phyloP scores from a whole-genome alignment of 1,284 basidiomycete species.

The Rugiboletus extremiorientalis region DNA sequence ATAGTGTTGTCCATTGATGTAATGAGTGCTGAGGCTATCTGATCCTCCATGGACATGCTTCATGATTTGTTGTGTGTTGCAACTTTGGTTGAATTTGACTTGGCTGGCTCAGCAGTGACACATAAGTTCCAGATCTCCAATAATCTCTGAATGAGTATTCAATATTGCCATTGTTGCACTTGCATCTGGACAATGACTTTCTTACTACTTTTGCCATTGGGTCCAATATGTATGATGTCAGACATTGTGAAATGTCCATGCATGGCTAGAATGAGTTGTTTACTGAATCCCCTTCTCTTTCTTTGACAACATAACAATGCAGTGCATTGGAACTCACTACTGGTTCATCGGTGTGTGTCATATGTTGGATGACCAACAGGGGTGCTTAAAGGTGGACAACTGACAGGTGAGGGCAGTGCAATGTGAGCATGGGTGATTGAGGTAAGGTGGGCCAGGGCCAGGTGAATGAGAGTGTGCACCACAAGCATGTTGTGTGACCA shows the following conservation, averaged over 20 bases:
- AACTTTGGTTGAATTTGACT: neutral
- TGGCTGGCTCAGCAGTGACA: slow-evolving; percentile 21
- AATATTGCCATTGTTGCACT: slow-evolving; percentile 50
- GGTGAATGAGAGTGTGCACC: too few species aligned
- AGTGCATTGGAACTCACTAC: too few species aligned
- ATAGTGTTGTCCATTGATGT: slow-evolving; percentile 15
- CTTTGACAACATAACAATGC: too few species aligned
- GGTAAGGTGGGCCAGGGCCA: too few species aligned
- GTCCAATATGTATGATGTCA: slow-evolving; percentile 38
- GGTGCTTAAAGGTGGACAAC: too few species aligned
- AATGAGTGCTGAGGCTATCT: slow-evolving; percentile 35
- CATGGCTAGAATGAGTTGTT: slow-evolving; percentile 37
- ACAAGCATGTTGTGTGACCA: too few species aligned
- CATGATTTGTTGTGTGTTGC: slow-evolving; percentile 34
- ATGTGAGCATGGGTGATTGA: too few species aligned
- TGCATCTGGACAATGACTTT: slow-evolving; percentile 54
- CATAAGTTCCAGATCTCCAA: slow-evolving; percentile 39
- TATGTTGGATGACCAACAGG: too few species aligned
- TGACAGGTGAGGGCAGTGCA: too few species aligned
- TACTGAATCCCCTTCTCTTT: slow-evolving; percentile 29
- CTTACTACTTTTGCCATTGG: slow-evolving; percentile 55
- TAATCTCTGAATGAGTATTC: slow-evolving; percentile 40
- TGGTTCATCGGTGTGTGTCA: too few species aligned
- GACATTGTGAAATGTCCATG: slow-evolving; percentile 42
- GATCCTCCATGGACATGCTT: slow-evolving; percentile 44